Evolutionary conservation across 352 stramenopile genomes (phyloP).

Genomic region (Bremia lactucae): DNA sequence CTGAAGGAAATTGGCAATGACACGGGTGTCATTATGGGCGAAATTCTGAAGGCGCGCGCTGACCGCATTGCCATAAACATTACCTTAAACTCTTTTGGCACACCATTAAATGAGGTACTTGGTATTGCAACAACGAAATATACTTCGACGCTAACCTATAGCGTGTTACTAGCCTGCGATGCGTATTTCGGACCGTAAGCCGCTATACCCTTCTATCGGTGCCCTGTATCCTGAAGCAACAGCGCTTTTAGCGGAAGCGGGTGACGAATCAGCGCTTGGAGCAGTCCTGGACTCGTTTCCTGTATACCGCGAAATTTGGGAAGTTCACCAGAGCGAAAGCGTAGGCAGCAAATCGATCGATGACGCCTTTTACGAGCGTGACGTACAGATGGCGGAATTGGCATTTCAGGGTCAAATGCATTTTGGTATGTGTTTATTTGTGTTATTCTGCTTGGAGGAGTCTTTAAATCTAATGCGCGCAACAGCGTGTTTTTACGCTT

Average conservation of each 20-base stretch:
- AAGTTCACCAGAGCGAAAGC: slow-evolving; percentile 89
- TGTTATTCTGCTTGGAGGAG: background rate
- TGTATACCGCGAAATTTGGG: slow-evolving; percentile 96
- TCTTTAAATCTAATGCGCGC: slow-evolving; percentile 1
- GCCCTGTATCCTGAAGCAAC: slow-evolving; percentile 96
- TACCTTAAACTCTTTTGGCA: slow-evolving; percentile 98
- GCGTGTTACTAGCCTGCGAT: slow-evolving; percentile 84
- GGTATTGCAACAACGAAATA: too few relatives aligned
- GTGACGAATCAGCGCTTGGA: slow-evolving; percentile 83
- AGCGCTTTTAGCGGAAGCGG: slow-evolving; percentile 87
- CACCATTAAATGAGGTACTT: slow-evolving; percentile 73
- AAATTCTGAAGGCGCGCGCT: slow-evolving; percentile 90
- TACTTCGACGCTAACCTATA: too few relatives aligned
- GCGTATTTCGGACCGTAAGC: slow-evolving; percentile 94
- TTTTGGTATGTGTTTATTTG: slow-evolving; percentile 63
- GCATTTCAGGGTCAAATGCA: slow-evolving; percentile 99
- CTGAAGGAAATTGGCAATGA: slow-evolving; percentile 89
- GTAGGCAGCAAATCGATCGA: slow-evolving; percentile 96
- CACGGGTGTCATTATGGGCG: slow-evolving; percentile 95
- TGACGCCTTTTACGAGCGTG: slow-evolving; percentile 98
- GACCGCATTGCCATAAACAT: slow-evolving; percentile 99
- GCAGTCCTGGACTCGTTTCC: slow-evolving; percentile 90
- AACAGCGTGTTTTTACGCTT: slow-evolving; percentile 93
- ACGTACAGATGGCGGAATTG: slow-evolving; percentile 96
- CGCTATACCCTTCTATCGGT: slow-evolving; percentile 95